A percentile compares a stretch with the other conserved stretches of the same genome.
phyloP scores from a whole-genome alignment of 2,329 filamentous ascomycete genomes.

The Xylaria sp. region DNA sequence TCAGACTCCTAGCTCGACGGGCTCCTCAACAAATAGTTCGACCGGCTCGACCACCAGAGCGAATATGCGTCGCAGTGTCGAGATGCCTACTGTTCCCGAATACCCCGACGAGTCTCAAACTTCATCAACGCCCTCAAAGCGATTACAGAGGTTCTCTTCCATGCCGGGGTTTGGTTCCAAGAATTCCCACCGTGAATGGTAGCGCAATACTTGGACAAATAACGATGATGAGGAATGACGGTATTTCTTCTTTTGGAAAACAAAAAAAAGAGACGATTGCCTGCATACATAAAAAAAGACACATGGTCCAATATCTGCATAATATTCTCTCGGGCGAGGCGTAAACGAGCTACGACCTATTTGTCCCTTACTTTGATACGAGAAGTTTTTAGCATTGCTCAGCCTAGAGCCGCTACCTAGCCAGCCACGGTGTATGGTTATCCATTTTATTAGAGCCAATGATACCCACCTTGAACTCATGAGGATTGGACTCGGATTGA shows the following conservation, averaged over 20 bases:
- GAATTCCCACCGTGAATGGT: slow-evolving; percentile 30
- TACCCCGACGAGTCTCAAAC: slow-evolving; percentile 51
- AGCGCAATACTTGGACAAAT: slow-evolving; percentile 15
- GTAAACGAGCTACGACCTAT: slow-evolving; percentile 19
- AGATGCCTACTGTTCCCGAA: slow-evolving; percentile 46
- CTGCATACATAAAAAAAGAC: slow-evolving; percentile 18
- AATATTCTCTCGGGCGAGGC: slow-evolving; percentile 21
- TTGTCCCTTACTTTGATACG: slow-evolving; percentile 20
- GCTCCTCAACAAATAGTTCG: slow-evolving; percentile 58
- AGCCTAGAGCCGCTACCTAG: neutral
- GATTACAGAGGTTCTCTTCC: slow-evolving; percentile 65
- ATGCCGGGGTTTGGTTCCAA: slow-evolving; percentile 65
- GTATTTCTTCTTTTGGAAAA: slow-evolving; percentile 20
- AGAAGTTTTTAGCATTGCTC: neutral
- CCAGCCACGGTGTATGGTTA: slow-evolving; percentile 2
- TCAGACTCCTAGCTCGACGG: slow-evolving; percentile 69
- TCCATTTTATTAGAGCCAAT: neutral
- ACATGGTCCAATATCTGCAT: slow-evolving; percentile 18
- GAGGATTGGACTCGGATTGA: neutral
- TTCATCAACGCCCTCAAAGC: slow-evolving; percentile 54
- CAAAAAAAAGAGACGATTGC: slow-evolving; percentile 16
- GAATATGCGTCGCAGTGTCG: slow-evolving; percentile 42
- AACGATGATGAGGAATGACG: slow-evolving; percentile 37
- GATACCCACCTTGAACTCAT: neutral
- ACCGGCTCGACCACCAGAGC: slow-evolving; percentile 41